Conservation (phyloP, 306 rosid species). For the Biancaea sappan region DNA sequence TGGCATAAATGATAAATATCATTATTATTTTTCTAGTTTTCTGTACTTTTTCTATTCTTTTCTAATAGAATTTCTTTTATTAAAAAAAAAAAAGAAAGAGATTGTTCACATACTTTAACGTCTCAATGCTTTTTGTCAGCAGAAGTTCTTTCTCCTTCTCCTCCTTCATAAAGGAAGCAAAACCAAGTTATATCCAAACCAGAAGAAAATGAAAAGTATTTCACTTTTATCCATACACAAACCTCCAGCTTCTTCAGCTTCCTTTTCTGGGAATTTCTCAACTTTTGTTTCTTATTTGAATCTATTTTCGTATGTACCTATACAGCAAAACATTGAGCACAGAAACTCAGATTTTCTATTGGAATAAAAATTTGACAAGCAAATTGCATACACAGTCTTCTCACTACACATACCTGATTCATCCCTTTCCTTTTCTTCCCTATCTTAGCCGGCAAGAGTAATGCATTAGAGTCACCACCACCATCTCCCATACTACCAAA, state of each 20-base stretch:
- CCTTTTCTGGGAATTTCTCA: constrained; percentile 75
- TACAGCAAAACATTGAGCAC: constrained; percentile 17
- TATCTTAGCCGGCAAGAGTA: constrained; percentile 45
- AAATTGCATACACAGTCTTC: constrained; percentile 8
- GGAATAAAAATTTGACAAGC: not conserved
- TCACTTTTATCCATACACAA: constrained; percentile 19
- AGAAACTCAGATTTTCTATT: not conserved
- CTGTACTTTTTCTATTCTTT: not conserved
- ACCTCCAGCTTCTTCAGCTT: constrained; percentile 83
- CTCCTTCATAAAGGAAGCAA: constrained; percentile 47
- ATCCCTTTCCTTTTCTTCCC: constrained; percentile 53
- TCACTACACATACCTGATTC: constrained; percentile 41
- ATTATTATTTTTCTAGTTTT: not conserved
- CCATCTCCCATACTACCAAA: constrained; percentile 51
- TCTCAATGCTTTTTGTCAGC: constrained; percentile 60
- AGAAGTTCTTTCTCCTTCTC: constrained; percentile 65
- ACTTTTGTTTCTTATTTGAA: constrained; percentile 48
- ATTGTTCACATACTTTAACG: constrained; percentile 57
- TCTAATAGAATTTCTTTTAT: not conserved
- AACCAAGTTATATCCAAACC: constrained; percentile 27
- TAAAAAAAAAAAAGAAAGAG: not conserved
- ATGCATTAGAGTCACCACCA: constrained; percentile 52
- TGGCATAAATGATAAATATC: not conserved
- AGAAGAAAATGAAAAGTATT: constrained; percentile 25
- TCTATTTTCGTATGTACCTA: constrained; percentile 45